phyloP scores from a whole-genome alignment of 129 eudicot genomes.

The Apium graveolens region DNA sequence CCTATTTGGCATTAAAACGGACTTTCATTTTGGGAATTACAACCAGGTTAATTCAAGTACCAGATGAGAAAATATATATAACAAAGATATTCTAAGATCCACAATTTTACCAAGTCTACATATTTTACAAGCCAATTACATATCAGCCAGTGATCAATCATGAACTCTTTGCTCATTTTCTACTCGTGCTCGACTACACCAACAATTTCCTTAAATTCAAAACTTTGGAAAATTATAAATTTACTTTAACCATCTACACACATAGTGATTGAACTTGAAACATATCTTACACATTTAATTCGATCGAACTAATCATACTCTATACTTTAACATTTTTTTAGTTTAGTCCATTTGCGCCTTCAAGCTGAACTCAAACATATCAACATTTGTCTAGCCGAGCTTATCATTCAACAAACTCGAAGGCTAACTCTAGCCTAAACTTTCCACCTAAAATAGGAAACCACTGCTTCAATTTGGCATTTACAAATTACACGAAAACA shows the following conservation, averaged over 20 bases:
- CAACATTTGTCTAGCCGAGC: neutral
- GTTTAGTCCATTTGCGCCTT: too few relatives aligned
- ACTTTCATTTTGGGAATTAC: neutral
- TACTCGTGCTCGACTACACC: too few relatives aligned
- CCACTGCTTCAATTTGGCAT: neutral
- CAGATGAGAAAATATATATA: neutral
- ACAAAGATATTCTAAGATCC: neutral
- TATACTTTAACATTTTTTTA: too few relatives aligned
- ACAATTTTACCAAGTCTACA: neutral
- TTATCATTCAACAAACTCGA: too few relatives aligned
- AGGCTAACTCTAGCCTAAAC: too few relatives aligned
- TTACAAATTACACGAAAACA: neutral
- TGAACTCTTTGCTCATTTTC: too few relatives aligned
- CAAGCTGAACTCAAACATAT: neutral
- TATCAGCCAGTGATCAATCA: too few relatives aligned
- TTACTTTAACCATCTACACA: neutral
- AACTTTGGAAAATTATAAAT: neutral
- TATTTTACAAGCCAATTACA: neutral
- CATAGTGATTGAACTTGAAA: neutral
- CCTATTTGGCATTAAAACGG: neutral
- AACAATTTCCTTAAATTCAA: too few relatives aligned
- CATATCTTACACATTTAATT: too few relatives aligned
- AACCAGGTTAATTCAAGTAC: neutral
- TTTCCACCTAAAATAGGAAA: neutral
- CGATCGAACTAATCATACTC: neutral